Base-by-base conservation (phyloP, 164 flowering plant genomes). In the Santalum album region DNA sequence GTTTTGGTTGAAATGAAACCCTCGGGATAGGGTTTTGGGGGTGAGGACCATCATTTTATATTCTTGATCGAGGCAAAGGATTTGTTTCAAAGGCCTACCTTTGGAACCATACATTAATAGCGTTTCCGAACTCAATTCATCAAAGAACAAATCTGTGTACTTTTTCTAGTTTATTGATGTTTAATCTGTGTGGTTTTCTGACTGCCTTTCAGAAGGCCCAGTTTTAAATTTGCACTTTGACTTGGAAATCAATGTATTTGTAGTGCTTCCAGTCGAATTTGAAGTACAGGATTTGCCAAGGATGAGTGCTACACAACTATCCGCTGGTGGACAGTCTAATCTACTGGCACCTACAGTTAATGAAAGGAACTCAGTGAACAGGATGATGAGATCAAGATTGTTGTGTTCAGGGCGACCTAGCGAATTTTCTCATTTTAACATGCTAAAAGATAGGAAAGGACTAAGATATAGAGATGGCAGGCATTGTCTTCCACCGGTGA, bases 221-320 rank as follows among this genome's bases (percentile, higher is more conserved):
- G 49, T 18, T 45, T 7, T 12, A 6, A 7, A 45, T 20, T 21
- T 22, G 15, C 12, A 45, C 9, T 45, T 20, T 42, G 21, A 42
- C 7, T 4, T 45, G 24, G 49, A 2, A 12, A 3, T 45, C 16
- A 0, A 2, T 21, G 12, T 45, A 3, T 43, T 43, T 45, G 49
- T 22, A 45, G 49, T 45, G 25, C 14, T 45, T 45, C 25, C 25
- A 7, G 21, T 10, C 4, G n/a, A 22, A 21, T 21, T 17, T 9
- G 1, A 10, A 7, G 24, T 12, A 45, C 16, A 12, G n/a, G n/a
- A n/a, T n/a, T n/a, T 2, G 7, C 3, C 9, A 12, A 45, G 21
- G 25, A 75, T 72, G 82, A 25, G 54, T 39, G 60, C 56, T 15
- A 49, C 62, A 1, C 68, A 54, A 29, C 47, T 73, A 25, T 26